Base-by-base conservation (phyloP, 495 filamentous ascomycete species). In the Aspergillus cavernicola region DNA sequence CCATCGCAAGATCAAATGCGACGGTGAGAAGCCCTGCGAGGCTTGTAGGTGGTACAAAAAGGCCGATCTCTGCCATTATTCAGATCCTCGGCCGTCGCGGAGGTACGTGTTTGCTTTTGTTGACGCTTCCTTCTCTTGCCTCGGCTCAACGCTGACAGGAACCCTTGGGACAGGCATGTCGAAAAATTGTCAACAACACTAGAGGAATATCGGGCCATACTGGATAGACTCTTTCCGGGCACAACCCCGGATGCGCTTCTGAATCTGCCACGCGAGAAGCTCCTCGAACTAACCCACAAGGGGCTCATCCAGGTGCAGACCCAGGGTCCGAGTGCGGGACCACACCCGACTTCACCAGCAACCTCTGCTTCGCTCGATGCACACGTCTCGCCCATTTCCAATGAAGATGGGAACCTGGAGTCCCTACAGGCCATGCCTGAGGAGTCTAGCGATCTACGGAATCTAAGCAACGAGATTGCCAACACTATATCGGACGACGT, bases 401-500 rank as follows among this genome's bases (percentile, higher is more conserved):
- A 67, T 29, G 68, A 71, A 38, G 68, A 73, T 53, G 70, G 67
- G 28, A 72, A 71, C 15, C 63, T 76, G 22, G 72, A 74, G 37
- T 64, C 69, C 7, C 55, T 76, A 2, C 72, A 76, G 42, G 66
- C 56, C 5, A 74, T 76, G 62, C 72, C 72, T 0, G 71, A 72
- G 35, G 69, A 72, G 26, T 55, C 60, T 3, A 58, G 54, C 6
- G 65, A 69, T 28, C 57, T 53, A 12, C 63, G 64, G 9, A 46
- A 56, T 49, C 38, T 58, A 16, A 59, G 48, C 43, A 47, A 45
- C 16, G 83, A 85, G 49, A 68, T 79, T 19, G 78, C 88, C 39
- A 84, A 85, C 24, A 79, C 74, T 43, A 84, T 90, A 53, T 84
- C 86, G 0, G 88, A 92, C 65, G 88, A 92, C 66, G 86, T 92